phyloP scores from a whole-genome alignment of 2,329 filamentous ascomycete genomes.

The Trichoderma breve region DNA sequence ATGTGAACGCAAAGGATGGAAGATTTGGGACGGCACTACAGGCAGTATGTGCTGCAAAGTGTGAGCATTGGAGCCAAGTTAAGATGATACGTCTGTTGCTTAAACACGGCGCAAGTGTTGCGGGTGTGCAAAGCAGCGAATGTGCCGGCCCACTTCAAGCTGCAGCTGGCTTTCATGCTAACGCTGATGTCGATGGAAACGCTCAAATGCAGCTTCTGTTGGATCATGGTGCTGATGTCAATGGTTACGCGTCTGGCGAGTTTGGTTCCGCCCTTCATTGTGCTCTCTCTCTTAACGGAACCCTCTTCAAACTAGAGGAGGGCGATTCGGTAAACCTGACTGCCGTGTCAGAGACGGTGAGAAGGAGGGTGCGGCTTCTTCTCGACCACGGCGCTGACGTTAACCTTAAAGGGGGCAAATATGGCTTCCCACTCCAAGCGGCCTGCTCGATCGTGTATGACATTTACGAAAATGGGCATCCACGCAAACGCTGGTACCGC shows the following conservation, averaged over 20 bases:
- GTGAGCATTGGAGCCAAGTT: background rate
- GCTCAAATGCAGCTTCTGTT: background rate
- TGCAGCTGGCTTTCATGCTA: background rate
- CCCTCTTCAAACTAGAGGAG: background rate
- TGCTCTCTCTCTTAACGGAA: background rate
- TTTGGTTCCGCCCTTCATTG: background rate
- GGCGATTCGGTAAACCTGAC: background rate
- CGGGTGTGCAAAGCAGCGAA: background rate
- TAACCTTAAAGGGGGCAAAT: background rate
- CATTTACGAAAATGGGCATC: background rate
- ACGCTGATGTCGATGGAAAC: background rate
- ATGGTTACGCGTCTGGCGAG: background rate
- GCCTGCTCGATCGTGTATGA: background rate
- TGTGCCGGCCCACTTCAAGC: background rate
- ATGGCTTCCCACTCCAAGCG: background rate
- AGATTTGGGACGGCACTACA: background rate
- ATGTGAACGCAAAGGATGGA: background rate
- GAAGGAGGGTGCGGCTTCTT: background rate
- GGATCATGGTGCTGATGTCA: background rate
- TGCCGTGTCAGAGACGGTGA: background rate
- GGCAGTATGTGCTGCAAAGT: background rate
- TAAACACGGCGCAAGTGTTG: background rate
- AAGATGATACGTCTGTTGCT: background rate
- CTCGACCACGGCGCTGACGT: background rate
- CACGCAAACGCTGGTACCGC: background rate